Evolutionary conservation across 1,139 yeast genomes (phyloP).

Genomic region (Suhomyces maxii): DNA sequence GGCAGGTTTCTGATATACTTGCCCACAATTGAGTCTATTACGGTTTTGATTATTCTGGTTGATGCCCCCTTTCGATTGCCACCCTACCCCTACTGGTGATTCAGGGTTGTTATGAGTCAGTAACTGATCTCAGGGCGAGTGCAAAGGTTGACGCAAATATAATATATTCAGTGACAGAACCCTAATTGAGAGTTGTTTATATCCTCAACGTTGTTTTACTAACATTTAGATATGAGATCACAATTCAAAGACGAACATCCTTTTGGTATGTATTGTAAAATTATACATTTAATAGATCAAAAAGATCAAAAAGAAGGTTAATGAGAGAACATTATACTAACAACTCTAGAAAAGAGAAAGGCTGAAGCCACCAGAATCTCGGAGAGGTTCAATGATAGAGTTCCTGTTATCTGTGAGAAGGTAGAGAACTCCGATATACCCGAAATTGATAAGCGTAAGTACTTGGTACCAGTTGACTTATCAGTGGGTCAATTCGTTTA

Average conservation of each 20-base stretch:
- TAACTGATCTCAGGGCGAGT: too few species aligned
- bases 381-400: constrained; percentile 85
- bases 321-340: constrained; percentile 18
- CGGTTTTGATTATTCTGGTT: too few species aligned
- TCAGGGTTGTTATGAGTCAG: too few species aligned
- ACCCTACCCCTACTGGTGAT: too few species aligned
- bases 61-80: too few species aligned
- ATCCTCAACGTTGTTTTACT: constrained; percentile 5
- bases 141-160: too few species aligned
- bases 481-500: constrained; percentile 98
- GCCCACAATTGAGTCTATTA: too few species aligned
- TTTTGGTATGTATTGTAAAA: constrained; percentile 55
- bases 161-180: too few species aligned
- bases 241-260: constrained; percentile 93
- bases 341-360: constrained; percentile 74
- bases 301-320: too few species aligned
- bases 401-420: constrained; percentile 96
- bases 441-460: constrained; percentile 94
- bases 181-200: too few species aligned
- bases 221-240: constrained; percentile 61
- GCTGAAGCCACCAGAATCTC: constrained; percentile 93
- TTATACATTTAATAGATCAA: too few species aligned
- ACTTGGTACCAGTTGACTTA: constrained; percentile 91
- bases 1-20: background rate
- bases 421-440: constrained; percentile 97